Evolutionary conservation across 768 basidiomycete species (phyloP), one percentile per base, ranked within the genome.

Genomic region (Russula abietina): DNA sequence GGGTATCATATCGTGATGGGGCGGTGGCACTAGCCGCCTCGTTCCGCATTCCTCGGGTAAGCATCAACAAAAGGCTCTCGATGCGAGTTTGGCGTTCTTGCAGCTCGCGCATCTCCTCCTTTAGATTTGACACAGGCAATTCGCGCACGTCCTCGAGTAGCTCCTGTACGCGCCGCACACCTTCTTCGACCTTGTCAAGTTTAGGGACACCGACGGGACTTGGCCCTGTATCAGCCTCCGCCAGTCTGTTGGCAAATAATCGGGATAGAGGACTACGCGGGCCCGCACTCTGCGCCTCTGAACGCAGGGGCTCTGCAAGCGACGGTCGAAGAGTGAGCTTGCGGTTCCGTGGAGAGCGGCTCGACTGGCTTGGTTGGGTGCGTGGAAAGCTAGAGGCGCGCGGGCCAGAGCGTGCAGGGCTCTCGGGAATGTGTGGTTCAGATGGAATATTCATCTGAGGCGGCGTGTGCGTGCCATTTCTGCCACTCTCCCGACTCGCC

Each of bases 71-170:
- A 48, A 92, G 74, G 55, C 81, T 81, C 72, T 92, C 89, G 65
- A 92, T 92, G 41, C 89, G 81, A 19, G 84, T 83, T 75, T 91
- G 89, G 51, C 87, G 85, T 60, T 89, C 73, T 71, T 89, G 88
- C 32, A 92, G 73, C 70, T 92, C 91, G 71, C 85, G 89, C 82
- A 93, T 87, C 72, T 93, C 89, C 2, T 87, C 86, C 72, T 83
- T 87, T 41, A 93, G 74, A 65, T 74, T 80, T 39, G 81, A 78
- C 22, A 90, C 81, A 8, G 90, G 89, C 65, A 89, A 66, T 48
- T 81, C 78, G 33, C 79, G 78, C 50, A 88, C 79, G 55, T 84
- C 83, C 51, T 89, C 86, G 61, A 91, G 69, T 61, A 89, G 69
- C 26, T 74, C 72, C 71, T 91, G 88, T 45, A 91, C 71, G 61